Evolutionary conservation across 2,329 filamentous ascomycete species (phyloP).

Genomic region (Aspergillus brasiliensis): DNA sequence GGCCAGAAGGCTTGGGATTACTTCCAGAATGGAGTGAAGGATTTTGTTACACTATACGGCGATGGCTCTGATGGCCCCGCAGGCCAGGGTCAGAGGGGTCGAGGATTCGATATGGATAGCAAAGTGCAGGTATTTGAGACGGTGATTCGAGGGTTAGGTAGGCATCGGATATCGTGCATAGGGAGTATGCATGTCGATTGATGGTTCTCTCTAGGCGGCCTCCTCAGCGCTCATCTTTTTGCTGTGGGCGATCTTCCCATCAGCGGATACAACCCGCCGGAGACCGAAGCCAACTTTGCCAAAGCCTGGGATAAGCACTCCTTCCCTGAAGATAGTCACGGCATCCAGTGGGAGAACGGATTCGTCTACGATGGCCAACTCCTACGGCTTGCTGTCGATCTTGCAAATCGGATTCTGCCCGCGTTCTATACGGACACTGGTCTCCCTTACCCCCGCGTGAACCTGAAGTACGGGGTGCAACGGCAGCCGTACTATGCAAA

Average conservation of each 20-base stretch:
- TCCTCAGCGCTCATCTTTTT: slow-evolving; percentile 92
- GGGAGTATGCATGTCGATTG: slow-evolving; percentile 7
- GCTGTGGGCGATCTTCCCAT: slow-evolving; percentile 90
- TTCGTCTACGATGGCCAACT: slow-evolving; percentile 88
- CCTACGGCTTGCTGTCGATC: slow-evolving; percentile 81
- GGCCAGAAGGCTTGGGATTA: slow-evolving; percentile 65
- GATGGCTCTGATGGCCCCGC: slow-evolving; percentile 72
- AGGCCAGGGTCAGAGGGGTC: slow-evolving; percentile 70
- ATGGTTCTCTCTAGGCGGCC: slow-evolving; percentile 59
- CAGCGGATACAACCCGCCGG: slow-evolving; percentile 66
- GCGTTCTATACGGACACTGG: slow-evolving; percentile 91
- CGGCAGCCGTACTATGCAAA: slow-evolving; percentile 77
- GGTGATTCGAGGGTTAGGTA: slow-evolving; percentile 76
- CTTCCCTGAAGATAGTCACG: slow-evolving; percentile 26
- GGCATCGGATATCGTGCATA: slow-evolving; percentile 8
- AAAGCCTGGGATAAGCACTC: slow-evolving; percentile 44
- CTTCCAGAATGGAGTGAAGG: slow-evolving; percentile 78
- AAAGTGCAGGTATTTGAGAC: slow-evolving; percentile 99
- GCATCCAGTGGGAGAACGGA: slow-evolving; percentile 72
- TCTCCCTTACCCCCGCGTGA: slow-evolving; percentile 92
- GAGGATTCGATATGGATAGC: slow-evolving; percentile 91
- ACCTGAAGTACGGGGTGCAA: slow-evolving; percentile 77
- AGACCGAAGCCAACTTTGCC: slow-evolving; percentile 40
- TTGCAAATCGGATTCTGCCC: slow-evolving; percentile 80
- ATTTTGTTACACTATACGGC: slow-evolving; percentile 80